phyloP scores from a whole-genome alignment of 202 grass and related monocot species.

The Hordeum pubiflorum region DNA sequence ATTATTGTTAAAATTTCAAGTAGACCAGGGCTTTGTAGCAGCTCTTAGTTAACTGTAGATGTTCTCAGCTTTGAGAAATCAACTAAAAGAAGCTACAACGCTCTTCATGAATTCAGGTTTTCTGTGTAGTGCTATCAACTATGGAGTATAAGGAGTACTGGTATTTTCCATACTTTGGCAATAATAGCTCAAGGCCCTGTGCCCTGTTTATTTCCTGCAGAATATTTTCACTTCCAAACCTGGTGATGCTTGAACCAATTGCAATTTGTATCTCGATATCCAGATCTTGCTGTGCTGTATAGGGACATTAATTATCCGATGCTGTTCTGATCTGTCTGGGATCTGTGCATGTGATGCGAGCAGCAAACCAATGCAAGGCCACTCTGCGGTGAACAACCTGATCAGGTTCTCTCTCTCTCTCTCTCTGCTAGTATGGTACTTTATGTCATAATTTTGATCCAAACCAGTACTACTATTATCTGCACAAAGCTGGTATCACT shows the following conservation, averaged over 20 bases:
- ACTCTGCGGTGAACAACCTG: background rate
- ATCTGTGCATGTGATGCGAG: conserved; percentile 7
- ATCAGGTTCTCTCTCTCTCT: background rate
- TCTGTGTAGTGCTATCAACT: background rate
- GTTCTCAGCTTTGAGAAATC: background rate
- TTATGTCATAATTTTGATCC: background rate
- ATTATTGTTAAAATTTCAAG: background rate
- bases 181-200: background rate
- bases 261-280: background rate
- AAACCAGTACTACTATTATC: background rate
- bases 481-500: background rate
- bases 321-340: conserved; percentile 21
- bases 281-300: background rate
- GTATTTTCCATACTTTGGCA: background rate
- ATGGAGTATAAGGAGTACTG: background rate
- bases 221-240: background rate
- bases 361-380: background rate
- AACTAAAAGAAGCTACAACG: background rate
- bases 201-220: background rate
- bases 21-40: background rate
- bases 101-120: background rate
- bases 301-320: background rate
- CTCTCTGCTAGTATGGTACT: no score
- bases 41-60: background rate
- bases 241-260: background rate